Base-by-base conservation (phyloP, 2,329 filamentous ascomycete species). In the Phyllosticta citriasiana region DNA sequence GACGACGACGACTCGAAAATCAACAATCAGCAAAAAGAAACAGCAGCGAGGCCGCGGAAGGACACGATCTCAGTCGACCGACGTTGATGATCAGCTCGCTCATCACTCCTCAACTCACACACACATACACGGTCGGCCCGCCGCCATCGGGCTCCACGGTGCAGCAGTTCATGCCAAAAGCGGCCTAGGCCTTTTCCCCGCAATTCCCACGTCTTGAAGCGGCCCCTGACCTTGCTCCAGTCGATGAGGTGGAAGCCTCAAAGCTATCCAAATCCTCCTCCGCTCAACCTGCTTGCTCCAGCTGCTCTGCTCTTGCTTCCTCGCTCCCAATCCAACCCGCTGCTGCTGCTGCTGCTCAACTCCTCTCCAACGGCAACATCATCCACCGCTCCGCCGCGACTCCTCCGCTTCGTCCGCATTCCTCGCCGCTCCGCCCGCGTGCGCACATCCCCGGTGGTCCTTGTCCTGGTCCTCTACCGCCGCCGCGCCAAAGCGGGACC, bases 401-500 rank as follows among this genome's bases (percentile, higher is more conserved):
- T 8, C 57, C 24, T 12, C 33, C 57, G 24, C 22, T 27, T 22
- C 22, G 10, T 50, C 40, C 33, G 16, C 51, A 53, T 47, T 59
- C 27, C 51, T 51, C 57, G 51, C 51, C 24, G 40, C 25, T 27
- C 40, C 22, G 26, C 47, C 50, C 50, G 27, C 50, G 47, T 30
- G 50, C 57, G 57, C 4, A 26, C 52, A 50, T 53, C 57, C 27
- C 51, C 27, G 52, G 26, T 53, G 25, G 53, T 54, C 53, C 25
- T 47, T 14, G 40, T 27, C 47, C 57, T n/a, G 55, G 33, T 40
- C 57, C 57, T 52, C 57, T 52, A 33, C 57, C 50, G 57, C 57
- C 57, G 57, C 57, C 57, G 53, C 55, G 57, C 53, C 57, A 59
- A 53, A 59, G 53, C 57, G 40, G 40, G 40, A 47, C 40, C 40